phyloP scores from a whole-genome alignment of 2,329 filamentous ascomycete species.

The Cytospora mali region DNA sequence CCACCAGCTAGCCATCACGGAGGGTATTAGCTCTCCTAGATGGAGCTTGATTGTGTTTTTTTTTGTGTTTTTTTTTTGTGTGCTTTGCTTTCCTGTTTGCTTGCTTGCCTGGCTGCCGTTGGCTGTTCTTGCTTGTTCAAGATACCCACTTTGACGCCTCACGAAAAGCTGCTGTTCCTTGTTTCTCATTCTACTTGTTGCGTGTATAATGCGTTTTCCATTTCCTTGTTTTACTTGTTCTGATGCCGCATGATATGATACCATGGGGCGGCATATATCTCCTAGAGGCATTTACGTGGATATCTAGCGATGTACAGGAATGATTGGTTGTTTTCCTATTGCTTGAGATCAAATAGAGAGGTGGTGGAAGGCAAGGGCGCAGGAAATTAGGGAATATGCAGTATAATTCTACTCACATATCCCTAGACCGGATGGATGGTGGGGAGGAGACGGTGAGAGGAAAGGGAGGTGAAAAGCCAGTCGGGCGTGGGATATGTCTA shows the following conservation, averaged over 20 bases:
- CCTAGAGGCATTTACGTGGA: neutral
- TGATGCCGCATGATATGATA: constrained; percentile 1
- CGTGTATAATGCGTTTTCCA: neutral
- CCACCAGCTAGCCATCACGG: neutral
- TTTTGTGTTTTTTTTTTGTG: constrained; percentile 12
- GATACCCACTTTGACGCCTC: constrained; percentile 34
- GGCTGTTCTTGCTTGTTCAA: constrained; percentile 27
- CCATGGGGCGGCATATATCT: constrained; percentile 1
- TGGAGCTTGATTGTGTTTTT: neutral
- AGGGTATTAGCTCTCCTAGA: neutral
- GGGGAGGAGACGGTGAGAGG: no score
- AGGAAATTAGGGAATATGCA: no score
- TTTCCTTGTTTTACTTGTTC: neutral
- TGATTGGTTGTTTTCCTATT: neutral
- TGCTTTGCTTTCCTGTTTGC: constrained; percentile 14
- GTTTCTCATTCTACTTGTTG: neutral
- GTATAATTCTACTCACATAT: no score
- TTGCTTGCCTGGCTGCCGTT: constrained; percentile 16
- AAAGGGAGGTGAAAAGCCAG: neutral
- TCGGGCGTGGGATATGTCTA: neutral
- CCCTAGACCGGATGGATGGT: neutral
- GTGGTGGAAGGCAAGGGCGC: neutral
- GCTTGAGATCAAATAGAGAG: neutral
- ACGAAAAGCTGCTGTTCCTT: constrained; percentile 16
- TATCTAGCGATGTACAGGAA: neutral